Evolutionary conservation across 1,284 basidiomycete species (phyloP).

Genomic region (Rhizoctonia solani): DNA sequence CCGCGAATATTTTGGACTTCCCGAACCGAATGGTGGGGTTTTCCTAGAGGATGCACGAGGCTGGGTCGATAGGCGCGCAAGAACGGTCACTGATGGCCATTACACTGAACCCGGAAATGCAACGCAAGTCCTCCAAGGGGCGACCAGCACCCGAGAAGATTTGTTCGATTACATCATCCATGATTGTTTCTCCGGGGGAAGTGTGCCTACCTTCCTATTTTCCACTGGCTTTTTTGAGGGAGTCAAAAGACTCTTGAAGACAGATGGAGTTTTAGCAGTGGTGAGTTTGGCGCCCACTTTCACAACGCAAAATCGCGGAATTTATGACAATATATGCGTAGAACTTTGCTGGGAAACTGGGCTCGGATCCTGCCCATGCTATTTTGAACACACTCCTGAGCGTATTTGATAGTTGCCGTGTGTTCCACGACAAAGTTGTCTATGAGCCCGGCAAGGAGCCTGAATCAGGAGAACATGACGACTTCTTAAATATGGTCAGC

Average conservation of each 20-base stretch:
- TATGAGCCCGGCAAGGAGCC: conserved; percentile 40
- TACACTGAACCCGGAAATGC: conserved; percentile 10
- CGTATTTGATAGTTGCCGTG: conserved; percentile 75
- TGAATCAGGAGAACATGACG: conserved; percentile 53
- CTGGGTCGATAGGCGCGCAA: conserved; percentile 58
- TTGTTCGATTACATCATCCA: conserved; percentile 81
- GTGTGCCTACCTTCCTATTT: conserved; percentile 80
- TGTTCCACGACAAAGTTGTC: conserved; percentile 70
- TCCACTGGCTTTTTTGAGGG: conserved; percentile 80
- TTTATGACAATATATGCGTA: conserved; percentile 42
- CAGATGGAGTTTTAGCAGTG: conserved; percentile 76
- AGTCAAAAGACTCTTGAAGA: conserved; percentile 64
- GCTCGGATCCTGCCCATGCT: conserved; percentile 64
- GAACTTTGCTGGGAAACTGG: conserved; percentile 74
- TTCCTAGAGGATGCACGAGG: conserved; percentile 75
- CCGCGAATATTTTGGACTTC: conserved; percentile 72
- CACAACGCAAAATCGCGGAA: conserved; percentile 2
- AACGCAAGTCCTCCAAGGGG: background rate
- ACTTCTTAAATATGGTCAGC: conserved; percentile 76
- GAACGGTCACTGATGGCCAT: conserved; percentile 10
- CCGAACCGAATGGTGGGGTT: conserved; percentile 57
- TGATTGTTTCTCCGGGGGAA: conserved; percentile 90
- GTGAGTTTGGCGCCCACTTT: conserved; percentile 54
- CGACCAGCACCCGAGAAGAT: conserved; percentile 2
- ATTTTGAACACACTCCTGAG: conserved; percentile 69